These are phyloP conservation scores for Coemansia javaensis DNA, from an alignment of 192 early-diverging fungal genomes.

Conservation along the genomic window DNA sequence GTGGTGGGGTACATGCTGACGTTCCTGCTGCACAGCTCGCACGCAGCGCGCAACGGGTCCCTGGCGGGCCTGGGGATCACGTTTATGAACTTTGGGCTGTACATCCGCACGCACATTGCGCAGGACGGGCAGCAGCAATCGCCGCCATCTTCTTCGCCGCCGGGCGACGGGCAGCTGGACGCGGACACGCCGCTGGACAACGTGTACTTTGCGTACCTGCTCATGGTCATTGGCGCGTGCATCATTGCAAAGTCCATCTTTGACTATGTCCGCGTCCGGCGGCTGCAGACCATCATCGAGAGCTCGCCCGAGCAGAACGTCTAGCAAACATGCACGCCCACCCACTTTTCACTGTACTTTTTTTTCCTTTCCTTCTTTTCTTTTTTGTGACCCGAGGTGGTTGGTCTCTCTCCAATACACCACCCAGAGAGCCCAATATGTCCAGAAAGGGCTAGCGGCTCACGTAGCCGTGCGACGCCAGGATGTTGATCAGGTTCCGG, in stretches of 20 bases:
- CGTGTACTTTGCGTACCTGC: constrained; percentile 65
- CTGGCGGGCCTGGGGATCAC: constrained; percentile 77
- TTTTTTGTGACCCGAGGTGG: background rate
- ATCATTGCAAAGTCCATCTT: constrained; percentile 68
- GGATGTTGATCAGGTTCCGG: constrained; percentile 44
- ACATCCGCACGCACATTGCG: constrained; percentile 58
- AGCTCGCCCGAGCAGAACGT: constrained; percentile 43
- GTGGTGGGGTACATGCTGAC: constrained; percentile 88
- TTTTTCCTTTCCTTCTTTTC: background rate
- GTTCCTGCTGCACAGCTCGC: constrained; percentile 81
- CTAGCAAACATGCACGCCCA: background rate
- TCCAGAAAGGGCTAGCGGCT: constrained; percentile 6
- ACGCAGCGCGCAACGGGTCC: constrained; percentile 80
- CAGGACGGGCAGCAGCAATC: constrained; percentile 15
- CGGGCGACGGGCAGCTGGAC: constrained; percentile 17
- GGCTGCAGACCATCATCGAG: constrained; percentile 66
- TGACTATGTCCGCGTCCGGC: constrained; percentile 67
- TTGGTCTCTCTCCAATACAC: background rate
- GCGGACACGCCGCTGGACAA: constrained; percentile 52
- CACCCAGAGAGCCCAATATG: background rate
- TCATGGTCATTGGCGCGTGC: constrained; percentile 69
- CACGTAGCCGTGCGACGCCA: constrained; percentile 35
- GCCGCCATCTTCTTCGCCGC: no score
- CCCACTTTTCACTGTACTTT: background rate
- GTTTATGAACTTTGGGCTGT: constrained; percentile 72